phyloP scores from a whole-genome alignment of 2,329 filamentous ascomycete genomes.

The Paramyrothecium sp. region DNA sequence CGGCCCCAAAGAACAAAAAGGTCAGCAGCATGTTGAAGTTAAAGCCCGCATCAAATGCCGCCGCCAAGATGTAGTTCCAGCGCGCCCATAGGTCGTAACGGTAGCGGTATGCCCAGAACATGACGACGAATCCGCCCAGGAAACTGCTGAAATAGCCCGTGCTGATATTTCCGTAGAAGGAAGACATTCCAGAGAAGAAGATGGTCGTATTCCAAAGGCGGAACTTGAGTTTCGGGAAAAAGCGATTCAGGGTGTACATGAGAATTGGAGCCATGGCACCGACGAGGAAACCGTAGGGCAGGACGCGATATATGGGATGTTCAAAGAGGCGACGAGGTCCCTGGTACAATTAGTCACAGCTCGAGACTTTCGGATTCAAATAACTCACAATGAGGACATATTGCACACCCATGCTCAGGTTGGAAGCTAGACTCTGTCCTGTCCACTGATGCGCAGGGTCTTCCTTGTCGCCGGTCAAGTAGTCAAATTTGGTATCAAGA shows the following conservation, averaged over 20 bases:
- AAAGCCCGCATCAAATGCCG: slow-evolving; percentile 61
- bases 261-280: slow-evolving; percentile 43
- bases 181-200: slow-evolving; percentile 54
- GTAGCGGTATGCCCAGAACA: slow-evolving; percentile 56
- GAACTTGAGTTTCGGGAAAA: slow-evolving; percentile 52
- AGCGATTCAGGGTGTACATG: slow-evolving; percentile 49
- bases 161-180: slow-evolving; percentile 61
- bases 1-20: slow-evolving; percentile 58
- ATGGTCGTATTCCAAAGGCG: slow-evolving; percentile 62
- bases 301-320: slow-evolving; percentile 41
- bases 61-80: slow-evolving; percentile 61
- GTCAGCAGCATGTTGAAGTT: slow-evolving; percentile 61
- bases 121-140: slow-evolving; percentile 59
- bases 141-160: slow-evolving; percentile 57
- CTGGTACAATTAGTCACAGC: slow-evolving; percentile 10
- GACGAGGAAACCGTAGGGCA: slow-evolving; percentile 53
- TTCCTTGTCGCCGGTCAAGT: slow-evolving; percentile 44
- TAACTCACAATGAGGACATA: slow-evolving; percentile 54
- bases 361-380: not conserved
- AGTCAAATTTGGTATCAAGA: slow-evolving; percentile 54
- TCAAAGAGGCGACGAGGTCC: slow-evolving; percentile 49
- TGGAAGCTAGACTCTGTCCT: slow-evolving; percentile 49
- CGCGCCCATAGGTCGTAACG: slow-evolving; percentile 56
- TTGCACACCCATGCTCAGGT: slow-evolving; percentile 55
- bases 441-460: slow-evolving; percentile 63